Conservation (phyloP, 495 filamentous ascomycete genomes). For the Penicillium daleae region DNA sequence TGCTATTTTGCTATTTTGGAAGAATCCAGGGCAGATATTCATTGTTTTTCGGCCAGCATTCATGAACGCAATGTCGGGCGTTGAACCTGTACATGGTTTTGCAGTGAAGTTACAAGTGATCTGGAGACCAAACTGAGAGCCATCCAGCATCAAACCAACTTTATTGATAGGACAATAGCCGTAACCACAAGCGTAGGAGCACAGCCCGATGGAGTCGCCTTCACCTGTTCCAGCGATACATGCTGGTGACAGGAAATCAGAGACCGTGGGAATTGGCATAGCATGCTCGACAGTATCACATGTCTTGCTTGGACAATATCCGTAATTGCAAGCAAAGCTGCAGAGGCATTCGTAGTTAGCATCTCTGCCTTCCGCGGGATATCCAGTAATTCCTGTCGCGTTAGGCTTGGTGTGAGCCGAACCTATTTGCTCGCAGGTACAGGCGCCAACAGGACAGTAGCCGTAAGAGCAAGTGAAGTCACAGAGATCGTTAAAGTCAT, state of each 20-base stretch:
- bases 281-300: neutral
- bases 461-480: neutral
- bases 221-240: neutral
- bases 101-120: no score
- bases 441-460: neutral
- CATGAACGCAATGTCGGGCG: no score
- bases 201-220: neutral
- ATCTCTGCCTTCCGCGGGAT: neutral
- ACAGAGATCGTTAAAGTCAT: neutral
- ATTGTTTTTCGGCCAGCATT: no score
- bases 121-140: no score
- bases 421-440: neutral
- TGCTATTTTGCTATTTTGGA: no score
- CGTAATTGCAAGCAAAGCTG: neutral
- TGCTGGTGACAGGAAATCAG: neutral
- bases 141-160: no score
- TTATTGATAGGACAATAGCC: neutral
- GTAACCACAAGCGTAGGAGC: neutral
- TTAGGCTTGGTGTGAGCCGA: neutral
- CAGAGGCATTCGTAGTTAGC: neutral
- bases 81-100: no score
- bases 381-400: neutral
- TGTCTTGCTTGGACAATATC: neutral
- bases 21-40: no score
- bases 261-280: neutral